Conservation (phyloP, 768 basidiomycete genomes). For the Pleurotus tuber-regium region DNA sequence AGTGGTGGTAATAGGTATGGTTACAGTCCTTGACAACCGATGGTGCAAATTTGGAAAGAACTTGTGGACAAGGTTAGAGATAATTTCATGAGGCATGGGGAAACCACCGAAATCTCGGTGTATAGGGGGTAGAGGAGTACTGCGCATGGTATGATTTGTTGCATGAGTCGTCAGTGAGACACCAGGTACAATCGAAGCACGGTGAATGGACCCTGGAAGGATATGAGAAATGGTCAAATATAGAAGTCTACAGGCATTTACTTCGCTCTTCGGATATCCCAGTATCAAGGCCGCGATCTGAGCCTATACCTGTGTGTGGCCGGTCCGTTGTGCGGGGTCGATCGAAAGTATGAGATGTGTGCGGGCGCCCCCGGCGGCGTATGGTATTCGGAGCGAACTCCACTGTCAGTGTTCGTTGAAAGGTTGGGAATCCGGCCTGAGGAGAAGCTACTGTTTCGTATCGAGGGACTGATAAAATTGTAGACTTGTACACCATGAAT, state of each 20-base stretch:
- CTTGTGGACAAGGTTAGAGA: constrained; percentile 45
- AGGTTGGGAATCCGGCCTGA: not conserved
- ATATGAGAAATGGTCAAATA: not conserved
- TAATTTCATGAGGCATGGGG: constrained; percentile 62
- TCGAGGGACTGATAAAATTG: not conserved
- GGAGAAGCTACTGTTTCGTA: constrained; percentile 5
- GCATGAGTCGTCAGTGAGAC: constrained; percentile 18
- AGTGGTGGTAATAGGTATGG: constrained; percentile 71
- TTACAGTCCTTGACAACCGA: constrained; percentile 65
- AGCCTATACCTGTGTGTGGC: constrained; percentile 8
- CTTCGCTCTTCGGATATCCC: constrained; percentile 17
- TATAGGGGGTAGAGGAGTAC: constrained; percentile 24
- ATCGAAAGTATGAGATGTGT: constrained; percentile 14
- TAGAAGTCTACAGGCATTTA: constrained; percentile 1
- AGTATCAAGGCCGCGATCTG: constrained; percentile 2
- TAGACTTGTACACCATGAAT: too few relatives aligned
- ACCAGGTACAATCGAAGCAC: constrained; percentile 16
- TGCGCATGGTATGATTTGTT: constrained; percentile 19
- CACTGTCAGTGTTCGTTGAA: constrained; percentile 40
- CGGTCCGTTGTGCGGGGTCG: not conserved
- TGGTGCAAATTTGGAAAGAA: constrained; percentile 64
- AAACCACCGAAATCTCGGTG: constrained; percentile 68
- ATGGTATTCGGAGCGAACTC: constrained; percentile 47
- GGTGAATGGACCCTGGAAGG: constrained; percentile 19
- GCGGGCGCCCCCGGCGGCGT: constrained; percentile 23